Evolutionary conservation across 176 grass and related monocot genomes (phyloP), one percentile per base, ranked within the genome.

Genomic region (Luzula sylvatica): DNA sequence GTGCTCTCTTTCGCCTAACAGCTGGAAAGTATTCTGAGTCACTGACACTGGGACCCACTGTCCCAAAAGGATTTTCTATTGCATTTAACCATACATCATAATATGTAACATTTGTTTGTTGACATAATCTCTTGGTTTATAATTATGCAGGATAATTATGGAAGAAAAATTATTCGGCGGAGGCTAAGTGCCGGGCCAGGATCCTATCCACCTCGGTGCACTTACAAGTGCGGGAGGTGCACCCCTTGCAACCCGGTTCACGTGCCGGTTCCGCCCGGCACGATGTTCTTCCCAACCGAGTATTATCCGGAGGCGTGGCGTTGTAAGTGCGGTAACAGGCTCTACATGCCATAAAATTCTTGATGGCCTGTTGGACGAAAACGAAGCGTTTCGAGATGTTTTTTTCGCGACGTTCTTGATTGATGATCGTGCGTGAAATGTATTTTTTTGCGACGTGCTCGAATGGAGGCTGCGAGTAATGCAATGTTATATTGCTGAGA

Each of bases 231-330:
- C 8, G 61, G 71, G 7, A 12, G 8, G 13, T 74, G 71, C 25
- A 38, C 61, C 17, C 71, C 71, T 2, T 74, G 71, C 61, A 26
- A 38, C 4, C 61, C 71, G 7, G 61, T 74, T 45, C 71, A 74
- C 19, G 51, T 74, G 29, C 52, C 71, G 0, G 71, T 74, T 3
- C 71, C 71, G 13, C 71, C 71, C 11, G 50, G 60, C 30, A 55
- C 19, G 27, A 15, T 46, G 26, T 62, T 55, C 20, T 62, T 65
- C 25, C 52, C 61, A 2, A 65, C 51, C 3, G 71, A 74, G 45
- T 74, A 74, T 60, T 74, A 74, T 50, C 71, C 71, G 0, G 71
- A 74, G 60, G 71, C 71, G 0, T 74, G 71, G 71, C 71, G 71
- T 15, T 73, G 70, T 57, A 40, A 55, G 24, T 73, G 70, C 44